Evolutionary conservation across 1,284 basidiomycete genomes (phyloP).

Genomic region (Ganoderma leucocontextum): DNA sequence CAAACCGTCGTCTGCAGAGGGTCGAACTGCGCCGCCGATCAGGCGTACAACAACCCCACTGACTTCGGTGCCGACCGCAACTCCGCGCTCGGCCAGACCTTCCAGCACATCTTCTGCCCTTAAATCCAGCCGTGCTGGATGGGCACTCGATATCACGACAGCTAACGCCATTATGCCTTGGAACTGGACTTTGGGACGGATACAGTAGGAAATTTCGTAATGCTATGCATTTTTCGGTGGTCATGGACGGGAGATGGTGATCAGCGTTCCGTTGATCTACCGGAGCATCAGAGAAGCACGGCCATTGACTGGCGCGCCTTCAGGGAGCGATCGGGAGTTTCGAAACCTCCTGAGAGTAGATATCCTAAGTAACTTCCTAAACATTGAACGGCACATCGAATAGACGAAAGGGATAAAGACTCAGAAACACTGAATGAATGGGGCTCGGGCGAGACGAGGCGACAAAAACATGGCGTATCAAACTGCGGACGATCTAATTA

Average conservation of each 20-base stretch:
- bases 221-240: neutral
- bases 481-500: too few relatives aligned
- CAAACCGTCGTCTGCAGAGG: neutral
- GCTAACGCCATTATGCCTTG: neutral
- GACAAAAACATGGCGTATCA: too few relatives aligned
- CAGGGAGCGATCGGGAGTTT: neutral
- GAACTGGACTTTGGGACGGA: neutral
- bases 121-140: neutral
- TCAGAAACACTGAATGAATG: too few relatives aligned
- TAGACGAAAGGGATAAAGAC: too few relatives aligned
- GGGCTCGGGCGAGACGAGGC: too few relatives aligned
- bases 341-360: too few relatives aligned
- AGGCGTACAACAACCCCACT: constrained; percentile 8
- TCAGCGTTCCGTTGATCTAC: constrained; percentile 1
- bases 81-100: constrained; percentile 11
- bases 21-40: constrained; percentile 8
- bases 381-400: too few relatives aligned
- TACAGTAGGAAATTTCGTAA: neutral
- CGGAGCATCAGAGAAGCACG: neutral
- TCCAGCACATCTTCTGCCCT: constrained; percentile 9
- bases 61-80: constrained; percentile 8
- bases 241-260: neutral
- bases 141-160: neutral
- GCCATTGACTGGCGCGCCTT: neutral
- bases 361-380: too few relatives aligned